These are phyloP conservation scores for Fusarium sublunatum DNA, from an alignment of 2,329 filamentous ascomycete genomes.

Conservation along the genomic window DNA sequence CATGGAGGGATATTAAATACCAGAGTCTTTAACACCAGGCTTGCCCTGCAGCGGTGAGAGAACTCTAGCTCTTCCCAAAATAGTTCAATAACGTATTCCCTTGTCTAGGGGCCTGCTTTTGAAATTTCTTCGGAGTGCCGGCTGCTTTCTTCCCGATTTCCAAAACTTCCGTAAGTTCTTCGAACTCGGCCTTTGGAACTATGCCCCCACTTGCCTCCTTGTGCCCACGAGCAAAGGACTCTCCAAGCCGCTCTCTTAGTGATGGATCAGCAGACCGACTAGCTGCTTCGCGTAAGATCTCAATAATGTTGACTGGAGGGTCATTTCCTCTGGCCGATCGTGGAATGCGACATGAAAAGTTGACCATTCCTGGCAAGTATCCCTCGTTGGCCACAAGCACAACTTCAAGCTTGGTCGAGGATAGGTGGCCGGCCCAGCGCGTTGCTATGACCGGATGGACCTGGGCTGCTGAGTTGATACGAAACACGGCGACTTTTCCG, in stretches of 20 bases:
- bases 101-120: constrained; percentile 52
- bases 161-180: constrained; percentile 70
- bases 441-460: constrained; percentile 76
- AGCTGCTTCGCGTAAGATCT: constrained; percentile 65
- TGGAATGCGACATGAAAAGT: constrained; percentile 74
- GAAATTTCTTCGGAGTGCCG: constrained; percentile 44
- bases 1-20: too few relatives aligned
- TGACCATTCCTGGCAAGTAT: constrained; percentile 71
- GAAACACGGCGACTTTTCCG: constrained; percentile 70
- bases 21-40: too few relatives aligned
- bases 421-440: constrained; percentile 71
- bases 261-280: constrained; percentile 53
- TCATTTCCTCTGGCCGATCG: constrained; percentile 64
- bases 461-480: constrained; percentile 69
- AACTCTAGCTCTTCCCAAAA: constrained; percentile 55
- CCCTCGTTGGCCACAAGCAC: constrained; percentile 75
- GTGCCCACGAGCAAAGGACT: constrained; percentile 74
- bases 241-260: constrained; percentile 63
- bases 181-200: constrained; percentile 69
- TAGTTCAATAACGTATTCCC: constrained; percentile 67
- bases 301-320: constrained; percentile 72
- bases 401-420: constrained; percentile 69
- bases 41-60: too few relatives aligned
- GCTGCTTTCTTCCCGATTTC: constrained; percentile 66
- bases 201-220: constrained; percentile 76